Conservation (phyloP, 169 alveolate genomes). For the Cryptosporidium viatorum region DNA sequence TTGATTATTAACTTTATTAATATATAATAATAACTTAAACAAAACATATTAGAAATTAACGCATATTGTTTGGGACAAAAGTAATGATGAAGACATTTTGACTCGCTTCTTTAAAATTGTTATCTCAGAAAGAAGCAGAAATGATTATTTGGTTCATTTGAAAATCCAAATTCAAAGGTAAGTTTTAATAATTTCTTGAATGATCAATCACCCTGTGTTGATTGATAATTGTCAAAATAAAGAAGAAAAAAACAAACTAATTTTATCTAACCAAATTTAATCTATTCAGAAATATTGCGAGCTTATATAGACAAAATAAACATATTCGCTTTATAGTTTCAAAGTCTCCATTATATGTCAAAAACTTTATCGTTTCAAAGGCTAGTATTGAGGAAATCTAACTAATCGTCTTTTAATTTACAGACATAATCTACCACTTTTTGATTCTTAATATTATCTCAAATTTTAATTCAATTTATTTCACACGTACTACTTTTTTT, state of each 20-base stretch:
- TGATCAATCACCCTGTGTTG: background rate
- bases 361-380: constrained; percentile 12
- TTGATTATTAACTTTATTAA: background rate
- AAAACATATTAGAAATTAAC: constrained; percentile 2
- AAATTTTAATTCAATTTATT: background rate
- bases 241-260: background rate
- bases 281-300: constrained; percentile 29
- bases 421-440: too few species aligned
- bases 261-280: background rate
- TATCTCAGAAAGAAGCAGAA: background rate
- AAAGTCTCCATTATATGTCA: constrained; percentile 4
- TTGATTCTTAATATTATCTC: background rate
- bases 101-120: constrained; percentile 1
- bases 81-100: constrained; percentile 39
- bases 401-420: background rate
- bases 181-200: background rate
- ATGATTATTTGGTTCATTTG: constrained; percentile 19
- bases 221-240: background rate
- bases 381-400: constrained; percentile 39
- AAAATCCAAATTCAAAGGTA: constrained; percentile 30
- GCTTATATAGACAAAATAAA: constrained; percentile 34
- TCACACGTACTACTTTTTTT: background rate
- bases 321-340: constrained; percentile 19
- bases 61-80: constrained; percentile 48
- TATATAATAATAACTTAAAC: background rate